Evolutionary conservation across 2,329 filamentous ascomycete species (phyloP), one percentile per base, ranked within the genome.

Genomic region (Aspergillus fructus): DNA sequence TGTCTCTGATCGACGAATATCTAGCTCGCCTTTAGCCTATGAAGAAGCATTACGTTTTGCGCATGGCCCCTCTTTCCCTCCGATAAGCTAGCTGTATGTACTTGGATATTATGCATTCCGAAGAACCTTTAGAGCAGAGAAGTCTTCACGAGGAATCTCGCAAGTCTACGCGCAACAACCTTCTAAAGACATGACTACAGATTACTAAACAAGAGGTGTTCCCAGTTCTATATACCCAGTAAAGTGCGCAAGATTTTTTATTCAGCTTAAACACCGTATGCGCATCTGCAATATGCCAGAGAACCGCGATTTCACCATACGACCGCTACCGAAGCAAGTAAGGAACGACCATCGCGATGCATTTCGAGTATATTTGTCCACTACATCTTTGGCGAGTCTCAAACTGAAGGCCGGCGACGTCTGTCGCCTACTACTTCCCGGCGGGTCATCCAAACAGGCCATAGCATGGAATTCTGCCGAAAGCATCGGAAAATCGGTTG

Each of bases 401-500:
- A 79, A 79, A 55, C 74, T 89, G 17, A 77, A 78, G 43, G 74
- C 81, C n/a, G 86, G 85, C 40, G 84, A 88, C 62, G 70, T 83
- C 12, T 86, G 85, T 65, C 77, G 52, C 37, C 42, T 77, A 43
- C 67, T 67, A 39, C 57, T 68, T 40, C 63, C 66, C 3, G 71
- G 76, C 48, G 78, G 75, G 21, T 61, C 69, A 11, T 71, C 74
- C n/a, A 83, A 80, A 47, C 79, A 80, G 51, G 86, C 83, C n/a
- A 81, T 89, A 64, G 85, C 83, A 11, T 89, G 86, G 86, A 75
- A 79, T 41, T 82, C 84, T 3, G 69, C 79, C 5, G 78, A 87
- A 70, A 86, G 87, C 66, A 78, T 91, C 63, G 83, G 86, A 67
- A 85, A 85, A 63, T 83, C 87, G 61, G 81, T 91, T 56, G 79